Base-by-base conservation (phyloP, 768 basidiomycete species). In the Stropharia rugosoannulata region DNA sequence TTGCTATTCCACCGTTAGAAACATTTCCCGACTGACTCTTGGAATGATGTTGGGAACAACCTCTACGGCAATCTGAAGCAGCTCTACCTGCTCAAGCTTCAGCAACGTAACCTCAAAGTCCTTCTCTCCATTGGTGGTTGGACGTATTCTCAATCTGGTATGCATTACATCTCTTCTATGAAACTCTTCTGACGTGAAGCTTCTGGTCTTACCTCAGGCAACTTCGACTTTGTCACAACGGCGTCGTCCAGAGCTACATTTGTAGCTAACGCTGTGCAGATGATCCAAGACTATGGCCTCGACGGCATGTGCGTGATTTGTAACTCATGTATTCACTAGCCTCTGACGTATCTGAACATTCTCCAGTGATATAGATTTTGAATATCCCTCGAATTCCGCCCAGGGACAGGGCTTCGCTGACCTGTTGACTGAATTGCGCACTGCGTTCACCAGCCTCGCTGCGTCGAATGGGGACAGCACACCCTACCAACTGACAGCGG, bases 21-120 rank as follows among this genome's bases (percentile, higher is more conserved):
- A 82, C 86, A 83, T 60, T 89, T 79, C 72, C 74, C 86, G 0
- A 78, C 79, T 2, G 90, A 93, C 63, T 83, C 83, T 10, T 91
- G 88, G 90, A 73, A 75, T 61, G 89, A 91, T 16, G 58, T 74
- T 1, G 91, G 90, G 16, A 90, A 84, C 67, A 92, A 93, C 62
- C 71, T 93, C 5, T 94, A 91, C 59, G 90, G 90, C 0, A 86
- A 84, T 67, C 70, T 94, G 63, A 93, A 93, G 73, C 91, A 93
- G 66, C 76, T 89, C 29, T 73, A 73, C 64, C 74, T 87, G 42
- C 62, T 87, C 56, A 89, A 89, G 68, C 66, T 87, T 38, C 66
- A 80, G 41, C 75, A 85, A 62, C 75, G 86, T 63, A 78, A 79
- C 55, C 63, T 81, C 50, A 80, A 81, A 57, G 79, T 80, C 18